Evolutionary conservation across 129 eudicot genomes (phyloP), one percentile per base, ranked within the genome.

Genomic region (Helichrysum umbraculigerum): DNA sequence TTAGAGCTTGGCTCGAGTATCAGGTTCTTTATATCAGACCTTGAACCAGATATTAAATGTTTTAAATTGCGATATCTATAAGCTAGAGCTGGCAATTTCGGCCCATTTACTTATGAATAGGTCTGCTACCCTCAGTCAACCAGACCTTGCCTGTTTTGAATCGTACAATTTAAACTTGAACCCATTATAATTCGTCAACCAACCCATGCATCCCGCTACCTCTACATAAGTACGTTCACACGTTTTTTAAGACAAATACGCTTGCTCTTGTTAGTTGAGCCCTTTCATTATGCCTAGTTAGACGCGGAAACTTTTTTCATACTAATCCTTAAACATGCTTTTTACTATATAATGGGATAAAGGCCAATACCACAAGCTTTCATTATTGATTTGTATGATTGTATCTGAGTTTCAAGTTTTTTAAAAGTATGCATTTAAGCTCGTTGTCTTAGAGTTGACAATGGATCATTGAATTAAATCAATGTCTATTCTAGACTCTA

Each of bases 1-100:
- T 85, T 16, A 83, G 84, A 81, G 86, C 88, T 78, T 80, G 82
- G 63, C 86, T 85, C 10, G 93, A 85, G 25, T 90, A 90, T 79
- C 89, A 88, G 96, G 96, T 90, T 66, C 11, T 61, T 11, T 15
- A 10, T 1, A 15, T 11, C 25, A 61, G 66, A 28, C 66, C 29
- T 21, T 61, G 7, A 47, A 47, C 54, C n/a, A 47, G 54, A 47
- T 47, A 12, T 4, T 12, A 3, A 14, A 47, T 47, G 54, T 3
- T 15, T 14, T 47, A 14, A 47, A 44, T 35, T 35, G 7, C 14
- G 44, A 16, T 33, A 47, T 47, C 54, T 4, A 14, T 47, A 47
- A 47, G 54, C 17, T 14, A 14, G 1, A 47, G 17, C 5, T 14
- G 54, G 54, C 54, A 47, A 3, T 47, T 47, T 14, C 5, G 6